phyloP scores from a whole-genome alignment of 345 rosid genomes.

The Trapa bicornis region DNA sequence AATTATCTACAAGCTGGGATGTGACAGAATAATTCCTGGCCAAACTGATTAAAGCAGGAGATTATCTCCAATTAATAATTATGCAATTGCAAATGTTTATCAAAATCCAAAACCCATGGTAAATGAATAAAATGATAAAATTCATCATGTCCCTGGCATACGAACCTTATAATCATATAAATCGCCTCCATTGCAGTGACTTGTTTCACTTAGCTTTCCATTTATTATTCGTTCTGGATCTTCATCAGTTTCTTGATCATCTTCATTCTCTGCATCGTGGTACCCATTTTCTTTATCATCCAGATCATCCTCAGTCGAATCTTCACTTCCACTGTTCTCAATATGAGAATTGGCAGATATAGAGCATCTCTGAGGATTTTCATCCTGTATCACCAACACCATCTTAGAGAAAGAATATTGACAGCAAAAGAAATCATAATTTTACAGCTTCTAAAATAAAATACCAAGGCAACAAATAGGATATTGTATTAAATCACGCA shows the following conservation, averaged over 20 bases:
- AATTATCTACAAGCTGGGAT: no score
- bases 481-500: background rate
- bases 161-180: conserved; percentile 83
- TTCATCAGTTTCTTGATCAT: conserved; percentile 66
- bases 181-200: conserved; percentile 73
- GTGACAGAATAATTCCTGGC: background rate
- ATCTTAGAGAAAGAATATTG: background rate
- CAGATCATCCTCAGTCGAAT: conserved; percentile 77
- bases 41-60: background rate
- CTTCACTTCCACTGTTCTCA: conserved; percentile 84
- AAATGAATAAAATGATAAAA: background rate
- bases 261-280: conserved; percentile 88
- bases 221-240: conserved; percentile 60
- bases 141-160: conserved; percentile 5
- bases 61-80: background rate
- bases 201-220: conserved; percentile 92
- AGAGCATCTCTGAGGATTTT: conserved; percentile 85
- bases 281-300: conserved; percentile 57
- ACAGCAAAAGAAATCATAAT: background rate
- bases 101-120: background rate
- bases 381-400: conserved; percentile 42
- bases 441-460: background rate
- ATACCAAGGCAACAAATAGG: background rate
- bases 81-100: background rate
- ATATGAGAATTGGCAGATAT: conserved; percentile 79